Percentiles rank a stretch among this genome's conserved stretches.
Conservation (phyloP, 805 yeast genomes). For the Debaryomyces prosopidis region DNA sequence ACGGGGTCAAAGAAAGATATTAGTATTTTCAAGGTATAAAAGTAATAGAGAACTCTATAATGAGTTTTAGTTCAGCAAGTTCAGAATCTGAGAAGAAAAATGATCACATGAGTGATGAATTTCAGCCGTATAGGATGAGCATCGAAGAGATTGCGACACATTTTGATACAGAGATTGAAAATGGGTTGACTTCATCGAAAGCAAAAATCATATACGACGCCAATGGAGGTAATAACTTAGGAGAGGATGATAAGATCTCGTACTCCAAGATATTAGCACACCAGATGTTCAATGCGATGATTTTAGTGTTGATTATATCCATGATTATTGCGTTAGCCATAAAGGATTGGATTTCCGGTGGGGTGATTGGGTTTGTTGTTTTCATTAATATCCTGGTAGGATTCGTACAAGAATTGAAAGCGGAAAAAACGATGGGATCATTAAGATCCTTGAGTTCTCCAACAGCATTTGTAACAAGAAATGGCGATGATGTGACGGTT, state of each 20-base stretch:
- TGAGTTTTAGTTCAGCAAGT: constrained; percentile 1
- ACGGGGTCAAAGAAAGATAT: no score
- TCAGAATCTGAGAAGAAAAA: constrained; percentile 8
- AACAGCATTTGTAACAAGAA: constrained; percentile 46
- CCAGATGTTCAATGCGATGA: constrained; percentile 41
- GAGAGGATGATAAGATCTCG: constrained; percentile 30
- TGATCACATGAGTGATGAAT: constrained; percentile 3
- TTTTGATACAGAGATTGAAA: constrained; percentile 42
- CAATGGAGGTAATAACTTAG: constrained; percentile 29
- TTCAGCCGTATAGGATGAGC: constrained; percentile 30
- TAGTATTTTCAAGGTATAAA: not conserved
- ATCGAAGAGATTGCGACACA: constrained; percentile 35
- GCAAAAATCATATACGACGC: constrained; percentile 11
- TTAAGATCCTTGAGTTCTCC: constrained; percentile 47
- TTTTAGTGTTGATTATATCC: constrained; percentile 36
- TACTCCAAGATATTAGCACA: constrained; percentile 31
- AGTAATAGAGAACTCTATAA: not conserved
- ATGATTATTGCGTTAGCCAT: constrained; percentile 40
- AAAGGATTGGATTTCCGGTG: constrained; percentile 42
- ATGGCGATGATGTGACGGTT: constrained; percentile 34
- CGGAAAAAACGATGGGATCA: constrained; percentile 53
- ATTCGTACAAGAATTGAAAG: constrained; percentile 50
- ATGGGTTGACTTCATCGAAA: constrained; percentile 44
- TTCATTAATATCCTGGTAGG: constrained; percentile 49
- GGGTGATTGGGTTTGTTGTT: constrained; percentile 48